These are phyloP conservation scores for Xenoacremonium recifei DNA, from an alignment of 2,329 filamentous ascomycete genomes.

Conservation along the genomic window DNA sequence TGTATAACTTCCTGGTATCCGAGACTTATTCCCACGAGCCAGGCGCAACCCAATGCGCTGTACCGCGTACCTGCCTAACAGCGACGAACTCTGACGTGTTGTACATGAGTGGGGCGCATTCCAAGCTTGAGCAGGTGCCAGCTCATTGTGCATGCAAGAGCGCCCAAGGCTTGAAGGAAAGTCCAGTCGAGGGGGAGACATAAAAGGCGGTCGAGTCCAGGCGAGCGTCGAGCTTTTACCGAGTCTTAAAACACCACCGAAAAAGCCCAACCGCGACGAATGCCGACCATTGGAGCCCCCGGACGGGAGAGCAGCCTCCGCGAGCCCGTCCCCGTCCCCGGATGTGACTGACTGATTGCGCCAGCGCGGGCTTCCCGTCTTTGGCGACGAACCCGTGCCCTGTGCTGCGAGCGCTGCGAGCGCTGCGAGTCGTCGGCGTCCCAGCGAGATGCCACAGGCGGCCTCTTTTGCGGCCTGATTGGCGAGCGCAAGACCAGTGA, in stretches of 20 bases:
- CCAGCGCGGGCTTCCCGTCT: slow-evolving; percentile 7
- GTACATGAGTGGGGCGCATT: slow-evolving; percentile 26
- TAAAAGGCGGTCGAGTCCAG: slow-evolving; percentile 18
- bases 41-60: no score
- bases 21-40: no score
- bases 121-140: slow-evolving; percentile 21
- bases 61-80: neutral
- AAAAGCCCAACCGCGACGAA: no score
- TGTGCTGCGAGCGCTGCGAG: slow-evolving; percentile 25
- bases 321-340: no score
- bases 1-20: no score
- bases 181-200: slow-evolving; percentile 16
- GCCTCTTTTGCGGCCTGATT: slow-evolving; percentile 21
- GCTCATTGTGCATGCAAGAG: slow-evolving; percentile 26
- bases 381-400: slow-evolving; percentile 26
- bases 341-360: slow-evolving; percentile 3
- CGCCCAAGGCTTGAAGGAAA: slow-evolving; percentile 13
- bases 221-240: no score
- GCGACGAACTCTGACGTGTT: slow-evolving; percentile 15
- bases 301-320: no score
- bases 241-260: no score
- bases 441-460: slow-evolving; percentile 21
- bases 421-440: slow-evolving; percentile 12
- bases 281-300: no score
- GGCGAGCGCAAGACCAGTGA: slow-evolving; percentile 18